These are phyloP conservation scores for Leishmania turanica DNA, from an alignment of 208 protist genomes.

Conservation along the genomic window DNA sequence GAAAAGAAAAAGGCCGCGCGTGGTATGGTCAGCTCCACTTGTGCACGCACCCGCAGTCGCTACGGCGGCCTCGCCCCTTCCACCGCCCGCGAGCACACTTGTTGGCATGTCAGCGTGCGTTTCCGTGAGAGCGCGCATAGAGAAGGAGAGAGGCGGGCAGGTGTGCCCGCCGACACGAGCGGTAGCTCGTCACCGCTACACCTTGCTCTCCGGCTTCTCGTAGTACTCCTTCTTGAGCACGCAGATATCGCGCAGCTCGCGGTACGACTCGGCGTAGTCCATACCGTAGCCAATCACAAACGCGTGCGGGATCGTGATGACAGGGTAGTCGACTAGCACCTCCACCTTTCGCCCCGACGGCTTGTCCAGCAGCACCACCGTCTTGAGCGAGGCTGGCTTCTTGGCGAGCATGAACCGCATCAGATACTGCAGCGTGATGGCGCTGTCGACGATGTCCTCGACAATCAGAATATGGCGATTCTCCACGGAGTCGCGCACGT, in stretches of 20 bases:
- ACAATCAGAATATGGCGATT: constrained; percentile 84
- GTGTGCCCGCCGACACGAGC: not conserved
- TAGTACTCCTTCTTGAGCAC: constrained; percentile 72
- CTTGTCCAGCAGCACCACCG: constrained; percentile 88
- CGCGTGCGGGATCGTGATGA: constrained; percentile 59
- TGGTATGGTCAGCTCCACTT: not conserved
- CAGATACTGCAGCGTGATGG: constrained; percentile 81
- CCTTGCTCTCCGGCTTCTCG: constrained; percentile 38
- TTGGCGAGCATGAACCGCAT: constrained; percentile 52
- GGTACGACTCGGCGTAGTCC: constrained; percentile 85
- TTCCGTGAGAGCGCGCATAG: not conserved
- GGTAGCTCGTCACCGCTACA: constrained; percentile 15
- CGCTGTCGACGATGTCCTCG: constrained; percentile 92
- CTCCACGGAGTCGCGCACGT: constrained; percentile 75
- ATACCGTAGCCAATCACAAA: constrained; percentile 94
- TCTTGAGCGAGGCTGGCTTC: constrained; percentile 79
- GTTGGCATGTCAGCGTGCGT: not conserved
- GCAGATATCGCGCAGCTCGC: constrained; percentile 81
- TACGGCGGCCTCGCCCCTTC: not conserved
- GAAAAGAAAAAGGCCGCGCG: not conserved
- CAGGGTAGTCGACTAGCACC: constrained; percentile 65
- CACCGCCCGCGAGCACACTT: not conserved
- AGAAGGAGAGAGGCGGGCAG: not conserved
- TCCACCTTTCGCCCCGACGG: constrained; percentile 58
- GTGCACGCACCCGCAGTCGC: not conserved